Conservation (phyloP, 2,329 filamentous ascomycete species). For the Lachnellula occidentalis region DNA sequence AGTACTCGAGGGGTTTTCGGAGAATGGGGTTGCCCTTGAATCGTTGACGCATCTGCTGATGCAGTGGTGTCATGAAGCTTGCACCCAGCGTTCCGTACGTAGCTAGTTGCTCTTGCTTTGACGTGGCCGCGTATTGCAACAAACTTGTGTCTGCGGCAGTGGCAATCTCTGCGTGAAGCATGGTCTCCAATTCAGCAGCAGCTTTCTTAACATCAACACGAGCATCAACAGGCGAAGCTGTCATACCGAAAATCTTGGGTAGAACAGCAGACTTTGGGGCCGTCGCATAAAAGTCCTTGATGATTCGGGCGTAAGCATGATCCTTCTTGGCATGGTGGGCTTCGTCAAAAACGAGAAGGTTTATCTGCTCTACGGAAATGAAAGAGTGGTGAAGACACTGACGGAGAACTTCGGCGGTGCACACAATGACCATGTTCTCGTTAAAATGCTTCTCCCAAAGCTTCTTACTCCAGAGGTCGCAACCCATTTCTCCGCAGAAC, state of each 20-base stretch:
- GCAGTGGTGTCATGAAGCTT: slow-evolving; percentile 60
- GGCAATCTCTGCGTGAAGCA: slow-evolving; percentile 78
- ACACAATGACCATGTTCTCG: slow-evolving; percentile 79
- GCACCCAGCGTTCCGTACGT: slow-evolving; percentile 46
- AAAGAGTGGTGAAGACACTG: slow-evolving; percentile 75
- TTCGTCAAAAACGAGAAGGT: slow-evolving; percentile 90
- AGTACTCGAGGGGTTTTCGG: slow-evolving; percentile 41
- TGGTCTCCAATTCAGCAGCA: slow-evolving; percentile 65
- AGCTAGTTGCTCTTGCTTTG: slow-evolving; percentile 51
- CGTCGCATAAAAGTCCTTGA: slow-evolving; percentile 73
- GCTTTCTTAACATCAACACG: slow-evolving; percentile 67
- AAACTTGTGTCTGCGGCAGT: slow-evolving; percentile 62
- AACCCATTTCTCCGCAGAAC: slow-evolving; percentile 66
- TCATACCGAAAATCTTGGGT: slow-evolving; percentile 91
- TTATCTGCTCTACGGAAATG: slow-evolving; percentile 76
- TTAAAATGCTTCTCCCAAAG: slow-evolving; percentile 54
- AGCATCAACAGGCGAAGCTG: slow-evolving; percentile 87
- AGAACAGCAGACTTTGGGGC: slow-evolving; percentile 40
- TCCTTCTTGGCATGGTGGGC: slow-evolving; percentile 95
- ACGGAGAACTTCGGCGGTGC: slow-evolving; percentile 81
- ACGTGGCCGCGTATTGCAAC: slow-evolving; percentile 53
- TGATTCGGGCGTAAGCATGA: slow-evolving; percentile 83
- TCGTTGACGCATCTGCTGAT: slow-evolving; percentile 46
- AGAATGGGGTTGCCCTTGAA: slow-evolving; percentile 41
- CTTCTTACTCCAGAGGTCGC: slow-evolving; percentile 53